These are phyloP conservation scores for Musa balbisiana DNA, from an alignment of 202 grass and related monocot genomes.

Conservation along the genomic window DNA sequence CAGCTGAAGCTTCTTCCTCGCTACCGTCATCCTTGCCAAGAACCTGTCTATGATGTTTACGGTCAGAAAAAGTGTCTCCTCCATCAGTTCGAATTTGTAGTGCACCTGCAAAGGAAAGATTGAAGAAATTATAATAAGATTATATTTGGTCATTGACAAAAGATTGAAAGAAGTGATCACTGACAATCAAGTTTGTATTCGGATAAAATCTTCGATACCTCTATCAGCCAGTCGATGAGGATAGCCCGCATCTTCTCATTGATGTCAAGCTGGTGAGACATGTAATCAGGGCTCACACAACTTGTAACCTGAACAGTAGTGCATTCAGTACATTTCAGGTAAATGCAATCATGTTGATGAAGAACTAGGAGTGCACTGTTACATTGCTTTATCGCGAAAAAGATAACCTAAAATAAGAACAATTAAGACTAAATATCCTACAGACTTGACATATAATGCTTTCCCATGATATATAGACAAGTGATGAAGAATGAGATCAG, in stretches of 20 bases:
- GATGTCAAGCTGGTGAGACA: constrained; percentile 66
- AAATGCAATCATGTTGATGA: too few relatives aligned
- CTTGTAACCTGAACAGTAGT: constrained; percentile 35
- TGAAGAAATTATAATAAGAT: neutral
- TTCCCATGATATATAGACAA: neutral
- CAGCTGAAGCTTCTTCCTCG: constrained; percentile 71
- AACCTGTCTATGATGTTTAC: constrained; percentile 89
- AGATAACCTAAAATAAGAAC: neutral
- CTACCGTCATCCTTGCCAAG: constrained; percentile 53
- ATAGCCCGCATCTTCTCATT: constrained; percentile 87
- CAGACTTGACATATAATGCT: too few relatives aligned
- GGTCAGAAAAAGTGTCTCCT: constrained; percentile 82
- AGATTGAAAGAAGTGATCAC: neutral
- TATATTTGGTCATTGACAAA: neutral
- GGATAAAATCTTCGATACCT: constrained; percentile 37
- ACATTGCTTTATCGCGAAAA: neutral
- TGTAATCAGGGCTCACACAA: constrained; percentile 58
- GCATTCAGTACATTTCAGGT: too few relatives aligned
- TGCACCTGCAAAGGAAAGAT: constrained; percentile 51
- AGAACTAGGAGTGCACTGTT: too few relatives aligned
- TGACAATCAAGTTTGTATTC: neutral
- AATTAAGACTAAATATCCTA: neutral
- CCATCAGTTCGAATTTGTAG: constrained; percentile 85
- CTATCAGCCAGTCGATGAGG: constrained; percentile 78
- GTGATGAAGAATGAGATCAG: neutral